Evolutionary conservation across 306 rosid genomes (phyloP), one percentile per base, ranked within the genome.

Genomic region (Glycine latifolia): DNA sequence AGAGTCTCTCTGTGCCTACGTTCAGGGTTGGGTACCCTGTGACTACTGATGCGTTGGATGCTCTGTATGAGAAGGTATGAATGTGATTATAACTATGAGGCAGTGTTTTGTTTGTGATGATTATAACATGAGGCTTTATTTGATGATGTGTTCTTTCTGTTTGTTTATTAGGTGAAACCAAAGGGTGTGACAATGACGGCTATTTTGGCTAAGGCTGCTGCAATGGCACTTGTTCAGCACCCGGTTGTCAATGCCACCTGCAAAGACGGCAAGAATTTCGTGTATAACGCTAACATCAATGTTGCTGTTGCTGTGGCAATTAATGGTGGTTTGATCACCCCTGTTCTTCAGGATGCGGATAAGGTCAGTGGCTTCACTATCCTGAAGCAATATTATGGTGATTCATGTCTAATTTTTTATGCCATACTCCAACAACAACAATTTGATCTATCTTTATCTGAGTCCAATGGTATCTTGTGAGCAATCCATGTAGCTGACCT

Each of bases 1-100:
- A 88, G 31, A 93, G 97, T 79, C 97, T 93, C 44, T 85, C 88
- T 9, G 92, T 93, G 79, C 97, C 97, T 6, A 91, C 96, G 10
- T 93, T 93, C 90, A 90, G 94, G 15, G 96, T 93, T 17, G 96
- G 97, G 26, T 93, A 93, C 81, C 94, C 97, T 1, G 88, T 93
- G 62, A 82, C 75, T 70, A 93, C 92, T 5, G 92, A 26, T 26
- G 31, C 31, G 31, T 26, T 93, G 3, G 97, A 91, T 76, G 89
- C 94, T 3, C 77, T 93, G 0, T 88, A 93, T 73, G 92, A 86
- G 78, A 91, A 79, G 95, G 97, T 93, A 76, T 39, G 44, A 39
- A 39, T 39, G 44, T 39, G 44, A 39, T 39, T 39, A 26, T 26
- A 2, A 26, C 31, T 26, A 26, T 1, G 31, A 26, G 31, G 31